Conservation (phyloP, 441 rosid genomes). For the Erysimum cheiri region DNA sequence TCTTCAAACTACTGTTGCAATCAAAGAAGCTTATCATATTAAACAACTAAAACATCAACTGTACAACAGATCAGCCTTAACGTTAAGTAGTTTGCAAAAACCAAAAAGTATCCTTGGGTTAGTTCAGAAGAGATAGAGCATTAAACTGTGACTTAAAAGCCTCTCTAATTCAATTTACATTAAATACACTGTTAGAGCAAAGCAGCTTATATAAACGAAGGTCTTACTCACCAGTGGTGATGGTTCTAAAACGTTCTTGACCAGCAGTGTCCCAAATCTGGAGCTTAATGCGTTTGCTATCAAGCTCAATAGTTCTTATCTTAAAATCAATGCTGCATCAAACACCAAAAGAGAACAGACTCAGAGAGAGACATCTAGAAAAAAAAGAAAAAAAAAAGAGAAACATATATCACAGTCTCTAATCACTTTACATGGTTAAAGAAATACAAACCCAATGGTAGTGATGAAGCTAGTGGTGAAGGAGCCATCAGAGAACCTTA, state of each 20-base stretch:
- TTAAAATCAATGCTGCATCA: constrained; percentile 73
- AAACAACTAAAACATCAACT: constrained; percentile 5
- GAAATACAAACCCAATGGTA: constrained; percentile 67
- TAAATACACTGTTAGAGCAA: not conserved
- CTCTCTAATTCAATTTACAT: not conserved
- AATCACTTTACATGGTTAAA: constrained; percentile 13
- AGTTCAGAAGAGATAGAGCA: not conserved
- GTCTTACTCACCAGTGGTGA: constrained; percentile 64
- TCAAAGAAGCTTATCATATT: constrained; percentile 11
- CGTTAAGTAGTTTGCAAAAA: not conserved
- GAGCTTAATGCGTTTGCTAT: constrained; percentile 77
- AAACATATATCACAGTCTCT: constrained; percentile 9
- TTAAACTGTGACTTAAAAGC: not conserved
- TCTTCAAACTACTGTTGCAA: constrained; percentile 6
- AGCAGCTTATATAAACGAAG: not conserved
- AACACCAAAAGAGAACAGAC: constrained; percentile 10
- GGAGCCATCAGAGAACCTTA: constrained; percentile 79
- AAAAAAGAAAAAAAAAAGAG: not conserved
- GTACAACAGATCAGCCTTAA: constrained; percentile 2
- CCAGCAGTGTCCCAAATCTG: constrained; percentile 91
- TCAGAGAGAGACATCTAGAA: constrained; percentile 2
- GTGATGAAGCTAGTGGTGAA: constrained; percentile 86
- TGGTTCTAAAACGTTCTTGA: constrained; percentile 80
- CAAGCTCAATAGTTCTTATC: constrained; percentile 82
- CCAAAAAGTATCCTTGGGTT: not conserved